Evolutionary conservation across 345 rosid genomes (phyloP).

Genomic region (Kandelia obovata): DNA sequence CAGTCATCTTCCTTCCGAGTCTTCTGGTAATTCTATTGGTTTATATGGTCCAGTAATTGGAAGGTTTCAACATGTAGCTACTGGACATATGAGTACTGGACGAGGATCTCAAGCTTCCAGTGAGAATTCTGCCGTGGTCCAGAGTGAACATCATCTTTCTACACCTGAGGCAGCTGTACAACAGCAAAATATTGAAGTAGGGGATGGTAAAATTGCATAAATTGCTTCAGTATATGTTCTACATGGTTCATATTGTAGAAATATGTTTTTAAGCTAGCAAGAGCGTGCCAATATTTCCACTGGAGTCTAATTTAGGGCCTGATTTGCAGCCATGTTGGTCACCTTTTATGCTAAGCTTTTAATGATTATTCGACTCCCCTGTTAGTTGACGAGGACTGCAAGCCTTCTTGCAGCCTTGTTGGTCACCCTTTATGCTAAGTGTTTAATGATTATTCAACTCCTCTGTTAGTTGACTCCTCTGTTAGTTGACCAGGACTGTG

Average conservation of each 20-base stretch:
- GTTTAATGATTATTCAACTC: background rate
- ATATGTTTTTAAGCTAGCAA: too few species aligned
- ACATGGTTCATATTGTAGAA: too few species aligned
- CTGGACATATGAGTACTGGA: slow-evolving; percentile 37
- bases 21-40: slow-evolving; percentile 42
- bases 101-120: slow-evolving; percentile 36
- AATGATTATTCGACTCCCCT: background rate
- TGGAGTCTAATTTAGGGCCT: too few species aligned
- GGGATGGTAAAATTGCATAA: slow-evolving; percentile 41
- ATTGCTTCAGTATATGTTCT: background rate
- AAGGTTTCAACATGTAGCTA: slow-evolving; percentile 45
- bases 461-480: background rate
- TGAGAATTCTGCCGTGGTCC: slow-evolving; percentile 32
- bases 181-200: slow-evolving; percentile 30
- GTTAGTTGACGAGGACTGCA: background rate
- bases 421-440: background rate
- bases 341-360: background rate
- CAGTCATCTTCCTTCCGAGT: slow-evolving; percentile 50
- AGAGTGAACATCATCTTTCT: slow-evolving; percentile 34
- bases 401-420: background rate
- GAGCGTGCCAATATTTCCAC: too few species aligned
- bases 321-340: background rate
- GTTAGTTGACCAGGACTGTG: background rate
- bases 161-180: slow-evolving; percentile 34
- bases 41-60: slow-evolving; percentile 50